Evolutionary conservation across 2,329 filamentous ascomycete species (phyloP).

Genomic region (Fusarium veterinarium): DNA sequence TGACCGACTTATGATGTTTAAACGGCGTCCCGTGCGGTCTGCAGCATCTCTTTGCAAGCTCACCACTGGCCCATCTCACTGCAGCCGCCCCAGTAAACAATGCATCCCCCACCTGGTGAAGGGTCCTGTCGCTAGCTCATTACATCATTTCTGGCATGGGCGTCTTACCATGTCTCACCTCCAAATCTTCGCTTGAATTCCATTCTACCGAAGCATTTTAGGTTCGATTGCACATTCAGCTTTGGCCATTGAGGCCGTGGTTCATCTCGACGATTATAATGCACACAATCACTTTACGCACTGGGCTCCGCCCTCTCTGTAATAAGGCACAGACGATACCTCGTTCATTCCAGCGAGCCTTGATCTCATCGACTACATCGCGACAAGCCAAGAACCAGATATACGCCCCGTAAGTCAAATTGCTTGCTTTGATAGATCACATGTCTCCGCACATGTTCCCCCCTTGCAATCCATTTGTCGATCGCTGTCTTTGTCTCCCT

Average conservation of each 20-base stretch:
- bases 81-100: conserved; percentile 10
- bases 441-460: conserved; percentile 22
- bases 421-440: conserved; percentile 16
- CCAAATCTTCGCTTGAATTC: conserved; percentile 11
- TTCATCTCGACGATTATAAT: background rate
- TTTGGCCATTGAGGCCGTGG: background rate
- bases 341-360: conserved; percentile 19
- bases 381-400: conserved; percentile 50
- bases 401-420: conserved; percentile 49
- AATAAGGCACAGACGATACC: conserved; percentile 1
- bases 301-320: conserved; percentile 17
- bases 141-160: conserved; percentile 25
- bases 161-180: conserved; percentile 16
- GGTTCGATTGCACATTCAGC: conserved; percentile 1
- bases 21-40: conserved; percentile 19
- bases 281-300: conserved; percentile 2
- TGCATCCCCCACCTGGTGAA: conserved; percentile 14
- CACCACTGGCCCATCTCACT: conserved; percentile 17
- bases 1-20: conserved; percentile 20
- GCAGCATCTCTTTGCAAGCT: background rate
- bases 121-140: conserved; percentile 16
- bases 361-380: conserved; percentile 42
- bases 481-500: conserved; percentile 18
- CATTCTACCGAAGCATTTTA: conserved; percentile 11
- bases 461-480: conserved; percentile 37